Evolutionary conservation across 2,329 filamentous ascomycete genomes (phyloP).

Genomic region (Aspergillus sojae): DNA sequence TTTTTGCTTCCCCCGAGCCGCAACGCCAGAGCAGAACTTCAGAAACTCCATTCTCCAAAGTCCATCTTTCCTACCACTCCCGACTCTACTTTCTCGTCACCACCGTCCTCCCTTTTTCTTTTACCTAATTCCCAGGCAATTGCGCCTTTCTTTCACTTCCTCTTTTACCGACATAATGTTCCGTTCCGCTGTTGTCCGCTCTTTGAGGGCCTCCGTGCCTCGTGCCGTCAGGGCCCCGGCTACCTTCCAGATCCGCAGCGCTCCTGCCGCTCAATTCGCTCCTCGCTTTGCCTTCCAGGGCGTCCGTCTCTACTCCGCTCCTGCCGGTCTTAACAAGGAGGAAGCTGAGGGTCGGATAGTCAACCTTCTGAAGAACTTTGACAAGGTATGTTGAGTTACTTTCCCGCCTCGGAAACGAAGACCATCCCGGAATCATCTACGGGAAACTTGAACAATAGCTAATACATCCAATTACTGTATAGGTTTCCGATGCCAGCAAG

Average conservation of each 20-base stretch:
- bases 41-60: conserved; percentile 23
- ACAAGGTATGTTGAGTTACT: conserved; percentile 70
- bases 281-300: conserved; percentile 68
- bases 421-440: not conserved
- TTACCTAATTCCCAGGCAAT: conserved; percentile 2
- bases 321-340: conserved; percentile 73
- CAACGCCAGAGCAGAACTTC: conserved; percentile 22
- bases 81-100: not conserved
- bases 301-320: conserved; percentile 84
- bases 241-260: conserved; percentile 61
- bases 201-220: conserved; percentile 62
- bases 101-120: conserved; percentile 14
- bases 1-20: conserved; percentile 38
- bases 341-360: conserved; percentile 93
- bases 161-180: conserved; percentile 67
- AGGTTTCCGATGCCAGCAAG: conserved; percentile 46
- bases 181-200: conserved; percentile 81
- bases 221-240: conserved; percentile 59
- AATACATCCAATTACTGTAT: conserved; percentile 13
- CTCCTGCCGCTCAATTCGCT: conserved; percentile 61
- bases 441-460: conserved; percentile 8
- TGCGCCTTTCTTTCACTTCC: conserved; percentile 13
- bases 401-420: conserved; percentile 4
- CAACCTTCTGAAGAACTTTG: conserved; percentile 90
- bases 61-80: conserved; percentile 19